Evolutionary conservation across 169 alveolate species (phyloP).

Genomic region (Cryptosporidium ryanae): DNA sequence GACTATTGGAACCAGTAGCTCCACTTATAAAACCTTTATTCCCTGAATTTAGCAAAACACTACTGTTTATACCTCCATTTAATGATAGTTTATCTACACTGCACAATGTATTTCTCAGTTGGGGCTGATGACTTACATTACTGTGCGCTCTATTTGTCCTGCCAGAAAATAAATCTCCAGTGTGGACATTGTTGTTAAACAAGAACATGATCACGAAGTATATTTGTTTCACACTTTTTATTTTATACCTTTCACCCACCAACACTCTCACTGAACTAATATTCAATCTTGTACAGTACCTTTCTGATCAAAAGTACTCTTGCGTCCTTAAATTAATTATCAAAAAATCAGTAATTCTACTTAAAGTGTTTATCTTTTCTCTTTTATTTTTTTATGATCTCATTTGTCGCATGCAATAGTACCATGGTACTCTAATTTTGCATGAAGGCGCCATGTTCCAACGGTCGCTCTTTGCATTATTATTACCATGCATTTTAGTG

Average conservation of each 20-base stretch:
- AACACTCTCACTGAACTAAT: too few species aligned
- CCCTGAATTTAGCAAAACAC: too few species aligned
- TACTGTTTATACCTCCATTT: too few species aligned
- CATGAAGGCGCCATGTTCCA: slow-evolving; percentile 36
- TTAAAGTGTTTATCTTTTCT: not conserved
- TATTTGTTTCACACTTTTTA: not conserved
- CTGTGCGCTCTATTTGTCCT: not conserved
- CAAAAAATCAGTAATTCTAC: not conserved
- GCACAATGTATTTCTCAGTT: not conserved
- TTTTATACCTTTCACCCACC: not conserved
- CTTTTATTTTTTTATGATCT: slow-evolving; percentile 20
- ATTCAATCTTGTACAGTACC: not conserved
- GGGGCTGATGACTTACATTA: not conserved
- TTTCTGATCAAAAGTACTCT: not conserved
- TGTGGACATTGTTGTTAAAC: slow-evolving; percentile 13
- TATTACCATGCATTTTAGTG: not conserved
- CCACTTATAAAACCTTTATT: not conserved
- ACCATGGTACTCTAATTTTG: slow-evolving; percentile 63
- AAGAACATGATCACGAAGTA: slow-evolving; percentile 7
- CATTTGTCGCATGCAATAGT: slow-evolving; percentile 9
- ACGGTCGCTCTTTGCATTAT: not conserved
- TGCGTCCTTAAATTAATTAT: not conserved
- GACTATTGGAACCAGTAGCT: not conserved
- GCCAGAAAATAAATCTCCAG: slow-evolving; percentile 5
- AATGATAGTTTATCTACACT: too few species aligned